phyloP scores from a whole-genome alignment of 441 rosid species.

The Croton laevigatus region DNA sequence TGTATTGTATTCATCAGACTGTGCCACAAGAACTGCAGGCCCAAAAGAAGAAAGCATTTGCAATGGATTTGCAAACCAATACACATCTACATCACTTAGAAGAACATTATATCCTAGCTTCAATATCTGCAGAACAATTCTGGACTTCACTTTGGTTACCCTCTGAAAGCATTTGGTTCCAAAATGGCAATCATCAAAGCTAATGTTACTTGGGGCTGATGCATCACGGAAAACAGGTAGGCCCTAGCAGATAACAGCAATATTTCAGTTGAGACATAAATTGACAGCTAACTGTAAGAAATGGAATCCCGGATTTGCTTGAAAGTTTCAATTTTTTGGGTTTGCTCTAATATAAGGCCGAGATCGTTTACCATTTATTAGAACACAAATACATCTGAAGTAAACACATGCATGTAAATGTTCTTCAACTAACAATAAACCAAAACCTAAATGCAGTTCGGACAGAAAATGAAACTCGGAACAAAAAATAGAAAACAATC shows the following conservation, averaged over 20 bases:
- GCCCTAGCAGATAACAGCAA: constrained; percentile 47
- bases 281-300: neutral
- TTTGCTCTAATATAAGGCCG: neutral
- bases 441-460: neutral
- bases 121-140: constrained; percentile 75
- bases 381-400: neutral
- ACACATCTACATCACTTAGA: constrained; percentile 83
- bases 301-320: neutral
- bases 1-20: constrained; percentile 79
- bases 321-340: neutral
- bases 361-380: neutral
- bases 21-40: constrained; percentile 75
- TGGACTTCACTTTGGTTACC: constrained; percentile 92
- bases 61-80: constrained; percentile 83
- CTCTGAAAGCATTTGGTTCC: constrained; percentile 91
- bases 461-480: constrained; percentile 3
- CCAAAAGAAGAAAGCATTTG: constrained; percentile 64
- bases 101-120: constrained; percentile 86
- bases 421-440: neutral
- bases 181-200: constrained; percentile 90
- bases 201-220: constrained; percentile 66
- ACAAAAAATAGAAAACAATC: constrained; percentile 7
- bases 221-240: constrained; percentile 82
- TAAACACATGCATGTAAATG: neutral
- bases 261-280: constrained; percentile 14